These are phyloP conservation scores for Moricandia moricandioides DNA, from an alignment of 345 rosid genomes.

Conservation along the genomic window DNA sequence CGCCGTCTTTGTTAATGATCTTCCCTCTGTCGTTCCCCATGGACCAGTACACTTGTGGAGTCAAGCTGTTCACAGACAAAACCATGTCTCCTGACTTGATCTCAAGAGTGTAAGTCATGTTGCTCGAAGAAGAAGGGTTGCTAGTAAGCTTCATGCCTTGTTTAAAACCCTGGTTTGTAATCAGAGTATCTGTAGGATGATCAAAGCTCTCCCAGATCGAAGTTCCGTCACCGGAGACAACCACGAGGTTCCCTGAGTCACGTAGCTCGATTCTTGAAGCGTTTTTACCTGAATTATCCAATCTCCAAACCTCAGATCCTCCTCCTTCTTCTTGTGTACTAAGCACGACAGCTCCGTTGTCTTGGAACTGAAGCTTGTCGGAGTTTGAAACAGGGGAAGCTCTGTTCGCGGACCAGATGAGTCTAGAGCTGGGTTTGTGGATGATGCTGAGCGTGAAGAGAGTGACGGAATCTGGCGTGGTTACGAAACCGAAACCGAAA, in stretches of 20 bases:
- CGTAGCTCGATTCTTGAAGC: conserved; percentile 66
- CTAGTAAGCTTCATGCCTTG: conserved; percentile 73
- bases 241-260: conserved; percentile 79
- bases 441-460: conserved; percentile 52
- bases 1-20: conserved; percentile 44
- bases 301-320: conserved; percentile 52
- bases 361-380: conserved; percentile 52
- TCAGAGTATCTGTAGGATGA: conserved; percentile 75
- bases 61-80: conserved; percentile 55
- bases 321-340: conserved; percentile 34
- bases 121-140: conserved; percentile 44
- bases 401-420: conserved; percentile 84
- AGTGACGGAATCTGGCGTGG: conserved; percentile 45
- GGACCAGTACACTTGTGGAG: conserved; percentile 86
- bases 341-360: conserved; percentile 54
- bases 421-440: conserved; percentile 38
- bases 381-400: conserved; percentile 61
- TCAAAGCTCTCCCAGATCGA: conserved; percentile 83
- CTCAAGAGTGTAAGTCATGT: conserved; percentile 65
- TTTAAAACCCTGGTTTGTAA: conserved; percentile 57
- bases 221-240: conserved; percentile 43
- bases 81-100: conserved; percentile 74
- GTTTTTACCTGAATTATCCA: conserved; percentile 44
- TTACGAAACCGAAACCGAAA: conserved; percentile 62
- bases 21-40: conserved; percentile 47